Evolutionary conservation across 2,329 filamentous ascomycete species (phyloP).

Genomic region (Lachnellula occidentalis): DNA sequence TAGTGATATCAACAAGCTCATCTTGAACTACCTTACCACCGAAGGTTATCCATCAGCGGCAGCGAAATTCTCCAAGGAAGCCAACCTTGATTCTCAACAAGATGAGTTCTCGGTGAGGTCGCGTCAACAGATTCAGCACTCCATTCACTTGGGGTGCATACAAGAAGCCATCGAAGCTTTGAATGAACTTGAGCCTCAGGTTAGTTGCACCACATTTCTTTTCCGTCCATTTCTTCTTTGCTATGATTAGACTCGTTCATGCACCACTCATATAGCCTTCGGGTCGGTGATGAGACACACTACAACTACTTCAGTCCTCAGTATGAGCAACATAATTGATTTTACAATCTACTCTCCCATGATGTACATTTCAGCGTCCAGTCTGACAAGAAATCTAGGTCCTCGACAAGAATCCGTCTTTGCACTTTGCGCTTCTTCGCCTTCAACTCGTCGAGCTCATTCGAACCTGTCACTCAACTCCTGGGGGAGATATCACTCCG

Average conservation of each 20-base stretch:
- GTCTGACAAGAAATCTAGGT: constrained; percentile 53
- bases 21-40: constrained; percentile 94
- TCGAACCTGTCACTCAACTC: constrained; percentile 60
- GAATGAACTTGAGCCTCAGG: constrained; percentile 87
- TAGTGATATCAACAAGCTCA: constrained; percentile 91
- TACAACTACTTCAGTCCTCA: constrained; percentile 78
- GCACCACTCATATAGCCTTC: constrained; percentile 98
- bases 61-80: constrained; percentile 88
- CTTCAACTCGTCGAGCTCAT: constrained; percentile 94
- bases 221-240: constrained; percentile 33
- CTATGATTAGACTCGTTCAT: constrained; percentile 98
- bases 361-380: not conserved
- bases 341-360: constrained; percentile 12
- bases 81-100: constrained; percentile 72
- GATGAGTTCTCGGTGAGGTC: constrained; percentile 68
- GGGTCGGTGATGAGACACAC: constrained; percentile 87
- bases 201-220: constrained; percentile 44
- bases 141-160: constrained; percentile 81
- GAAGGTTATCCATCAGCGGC: constrained; percentile 93
- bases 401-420: constrained; percentile 70
- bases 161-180: constrained; percentile 78
- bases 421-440: constrained; percentile 86
- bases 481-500: constrained; percentile 63
- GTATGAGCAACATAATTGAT: constrained; percentile 60
- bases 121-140: constrained; percentile 76